phyloP scores from a whole-genome alignment of 495 filamentous ascomycete species.

The Penicillium tannophilum region DNA sequence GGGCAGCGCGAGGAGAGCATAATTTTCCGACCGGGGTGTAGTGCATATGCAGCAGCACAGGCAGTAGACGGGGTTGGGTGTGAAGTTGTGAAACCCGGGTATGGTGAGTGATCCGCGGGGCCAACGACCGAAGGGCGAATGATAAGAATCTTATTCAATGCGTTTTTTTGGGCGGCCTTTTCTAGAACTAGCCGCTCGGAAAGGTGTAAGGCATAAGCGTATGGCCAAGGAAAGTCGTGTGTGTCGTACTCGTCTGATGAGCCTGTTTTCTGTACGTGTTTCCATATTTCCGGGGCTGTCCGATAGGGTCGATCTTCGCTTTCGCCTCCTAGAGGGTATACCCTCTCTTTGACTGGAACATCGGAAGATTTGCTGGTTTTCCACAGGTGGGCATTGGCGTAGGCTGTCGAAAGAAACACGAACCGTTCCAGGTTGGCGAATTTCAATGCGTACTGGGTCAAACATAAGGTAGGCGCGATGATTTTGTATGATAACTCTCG shows the following conservation, averaged over 20 bases:
- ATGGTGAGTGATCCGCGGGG: constrained; percentile 26
- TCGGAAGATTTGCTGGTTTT: constrained; percentile 20
- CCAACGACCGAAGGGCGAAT: constrained; percentile 30
- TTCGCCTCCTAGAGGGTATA: constrained; percentile 22
- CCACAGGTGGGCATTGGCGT: constrained; percentile 29
- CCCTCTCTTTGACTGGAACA: constrained; percentile 21
- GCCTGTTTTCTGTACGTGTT: constrained; percentile 19
- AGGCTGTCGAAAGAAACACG: constrained; percentile 27
- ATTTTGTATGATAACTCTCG: constrained; percentile 28
- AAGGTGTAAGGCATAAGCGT: constrained; percentile 30
- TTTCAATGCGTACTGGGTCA: constrained; percentile 28
- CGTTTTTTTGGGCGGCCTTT: constrained; percentile 21
- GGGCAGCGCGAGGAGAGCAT: constrained; percentile 16
- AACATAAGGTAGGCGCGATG: constrained; percentile 26
- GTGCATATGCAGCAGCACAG: constrained; percentile 27
- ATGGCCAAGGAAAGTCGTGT: constrained; percentile 32
- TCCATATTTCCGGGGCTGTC: constrained; percentile 22
- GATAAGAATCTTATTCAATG: constrained; percentile 27
- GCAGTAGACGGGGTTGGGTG: constrained; percentile 24
- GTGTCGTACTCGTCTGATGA: constrained; percentile 28
- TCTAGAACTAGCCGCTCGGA: constrained; percentile 23
- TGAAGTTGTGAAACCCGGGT: constrained; percentile 24
- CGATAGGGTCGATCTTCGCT: constrained; percentile 11
- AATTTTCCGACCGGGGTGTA: constrained; percentile 29
- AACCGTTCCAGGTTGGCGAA: constrained; percentile 30